These are phyloP conservation scores for Pleurotus ostreatus DNA, from an alignment of 768 basidiomycete genomes.

Conservation along the genomic window DNA sequence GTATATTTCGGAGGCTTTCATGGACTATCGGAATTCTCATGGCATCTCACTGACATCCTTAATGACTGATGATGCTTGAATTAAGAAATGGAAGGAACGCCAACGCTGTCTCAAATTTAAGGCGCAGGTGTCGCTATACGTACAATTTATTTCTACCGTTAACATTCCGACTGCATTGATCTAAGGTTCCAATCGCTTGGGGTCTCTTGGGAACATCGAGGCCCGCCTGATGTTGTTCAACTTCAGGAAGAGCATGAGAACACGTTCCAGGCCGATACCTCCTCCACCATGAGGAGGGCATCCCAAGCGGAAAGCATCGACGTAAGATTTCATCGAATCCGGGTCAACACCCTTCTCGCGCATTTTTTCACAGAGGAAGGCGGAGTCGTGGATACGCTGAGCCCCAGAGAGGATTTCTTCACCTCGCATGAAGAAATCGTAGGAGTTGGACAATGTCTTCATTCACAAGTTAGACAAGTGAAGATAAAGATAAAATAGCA, in stretches of 20 bases:
- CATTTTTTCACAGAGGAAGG: slow-evolving; percentile 82
- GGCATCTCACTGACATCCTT: neutral
- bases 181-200: slow-evolving; percentile 88
- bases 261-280: slow-evolving; percentile 92
- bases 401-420: slow-evolving; percentile 99
- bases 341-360: slow-evolving; percentile 84
- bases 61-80: too few species aligned
- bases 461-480: slow-evolving; percentile 10
- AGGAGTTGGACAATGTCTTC: slow-evolving; percentile 92
- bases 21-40: neutral
- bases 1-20: too few species aligned
- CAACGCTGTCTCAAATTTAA: too few species aligned
- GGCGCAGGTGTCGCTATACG: too few species aligned
- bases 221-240: slow-evolving; percentile 93
- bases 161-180: neutral
- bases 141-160: neutral
- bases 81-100: too few species aligned
- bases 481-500: slow-evolving; percentile 10
- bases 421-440: slow-evolving; percentile 99
- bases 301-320: slow-evolving; percentile 93
- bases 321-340: slow-evolving; percentile 84
- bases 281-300: slow-evolving; percentile 97
- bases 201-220: slow-evolving; percentile 94
- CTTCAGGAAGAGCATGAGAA: slow-evolving; percentile 97
- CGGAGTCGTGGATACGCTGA: slow-evolving; percentile 93